Percentiles rank a stretch among this genome's conserved stretches.
Evolutionary conservation across 768 basidiomycete species (phyloP).

Genomic region (Austroboletus festivus): DNA sequence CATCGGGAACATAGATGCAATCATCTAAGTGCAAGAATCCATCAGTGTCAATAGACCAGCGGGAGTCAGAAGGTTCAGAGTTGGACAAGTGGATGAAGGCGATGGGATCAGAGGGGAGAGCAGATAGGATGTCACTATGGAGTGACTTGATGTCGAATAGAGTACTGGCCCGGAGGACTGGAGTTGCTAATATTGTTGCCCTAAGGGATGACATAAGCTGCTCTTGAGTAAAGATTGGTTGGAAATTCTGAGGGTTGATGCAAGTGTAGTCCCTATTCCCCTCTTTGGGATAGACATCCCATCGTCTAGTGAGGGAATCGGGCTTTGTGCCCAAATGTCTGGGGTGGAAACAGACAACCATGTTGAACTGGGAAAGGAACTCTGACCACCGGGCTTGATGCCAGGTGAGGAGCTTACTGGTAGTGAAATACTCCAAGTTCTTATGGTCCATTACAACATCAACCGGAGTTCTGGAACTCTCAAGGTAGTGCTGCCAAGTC

Average conservation of each 20-base stretch:
- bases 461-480: slow-evolving; percentile 5
- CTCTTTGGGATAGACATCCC: background rate
- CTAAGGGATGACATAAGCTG: background rate
- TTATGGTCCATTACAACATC: slow-evolving; percentile 34
- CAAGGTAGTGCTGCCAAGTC: slow-evolving; percentile 32
- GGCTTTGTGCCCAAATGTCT: background rate
- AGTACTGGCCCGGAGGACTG: too few species aligned
- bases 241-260: background rate
- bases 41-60: background rate
- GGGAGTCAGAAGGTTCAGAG: too few species aligned
- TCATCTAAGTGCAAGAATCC: background rate
- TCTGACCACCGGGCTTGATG: slow-evolving; percentile 29
- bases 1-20: background rate
- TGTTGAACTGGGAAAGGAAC: slow-evolving; percentile 36
- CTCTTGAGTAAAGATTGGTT: background rate
- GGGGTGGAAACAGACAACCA: background rate
- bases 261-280: background rate
- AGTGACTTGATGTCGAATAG: too few species aligned
- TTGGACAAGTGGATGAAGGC: too few species aligned
- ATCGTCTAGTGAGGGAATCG: background rate
- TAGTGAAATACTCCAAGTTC: slow-evolving; percentile 37
- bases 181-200: too few species aligned
- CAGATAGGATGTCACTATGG: too few species aligned
- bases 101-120: too few species aligned
- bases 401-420: slow-evolving; percentile 20